Base-by-base conservation (phyloP, 192 early-diverging fungal species). In the Oehlia diaphana region DNA sequence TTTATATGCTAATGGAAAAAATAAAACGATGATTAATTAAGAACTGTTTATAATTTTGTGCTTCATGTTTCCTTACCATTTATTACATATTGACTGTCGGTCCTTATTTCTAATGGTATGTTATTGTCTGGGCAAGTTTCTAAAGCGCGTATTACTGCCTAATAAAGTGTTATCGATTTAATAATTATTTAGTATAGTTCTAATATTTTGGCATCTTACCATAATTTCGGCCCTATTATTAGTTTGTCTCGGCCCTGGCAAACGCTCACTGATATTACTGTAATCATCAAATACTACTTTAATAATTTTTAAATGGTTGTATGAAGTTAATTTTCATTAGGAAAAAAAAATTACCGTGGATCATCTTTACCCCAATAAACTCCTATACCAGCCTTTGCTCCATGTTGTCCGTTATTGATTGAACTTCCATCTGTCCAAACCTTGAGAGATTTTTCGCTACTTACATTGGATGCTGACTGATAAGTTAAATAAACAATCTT, bases 381-480 rank as follows among this genome's bases (percentile, higher is more conserved):
- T 9, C 97, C 97, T 26, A 94, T 81, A 23, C 97, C 97, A 39
- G 94, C 97, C 7, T 82, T 78, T 5, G 94, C 95, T 4, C 79
- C 74, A 10, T 23, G 2, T 26, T 66, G 77, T 19, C 96, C 96
- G 86, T 98, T 98, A 9, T 83, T 80, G 19, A 85, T 71, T 77
- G 94, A 89, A 63, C 91, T 89, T 44, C 96, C 96, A 75, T 98
- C 96, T 0, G 95, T 97, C 84, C 95, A 96, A 12, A 94, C 87
- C 0, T 87, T 82, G 2, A 88, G 49, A 31, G 19, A 58, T 19
- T 21, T 58, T 58, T 4, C 19, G 6, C 62, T 77, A 9, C 26
- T 19, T 23, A 42, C n/a, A 4, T 64, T 8, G 10, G 23, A 3
- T 42, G 13, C 35, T n/a, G 62, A 4, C 58, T 63, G 44, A 61